A percentile compares a stretch with the other conserved stretches of the same genome.
Evolutionary conservation across 2,329 filamentous ascomycete species (phyloP).

Genomic region (Trichoderma sp.): DNA sequence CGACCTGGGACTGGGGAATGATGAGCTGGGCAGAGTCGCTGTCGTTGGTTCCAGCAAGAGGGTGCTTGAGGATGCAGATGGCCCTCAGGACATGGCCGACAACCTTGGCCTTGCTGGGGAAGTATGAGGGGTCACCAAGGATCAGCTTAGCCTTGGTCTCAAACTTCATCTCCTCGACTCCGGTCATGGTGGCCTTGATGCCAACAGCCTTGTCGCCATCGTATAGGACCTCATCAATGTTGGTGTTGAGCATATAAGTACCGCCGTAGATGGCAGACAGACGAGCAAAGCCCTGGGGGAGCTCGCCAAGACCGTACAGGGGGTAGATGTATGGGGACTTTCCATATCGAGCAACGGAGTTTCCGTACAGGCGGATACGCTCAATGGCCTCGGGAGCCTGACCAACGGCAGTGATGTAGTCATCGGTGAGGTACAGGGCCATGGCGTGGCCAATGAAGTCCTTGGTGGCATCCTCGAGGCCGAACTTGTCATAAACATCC

Average conservation of each 20-base stretch:
- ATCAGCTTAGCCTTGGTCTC: constrained; percentile 96
- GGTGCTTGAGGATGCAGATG: constrained; percentile 96
- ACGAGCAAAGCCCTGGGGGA: constrained; percentile 95
- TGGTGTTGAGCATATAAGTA: constrained; percentile 99
- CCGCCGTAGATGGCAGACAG: constrained; percentile 97
- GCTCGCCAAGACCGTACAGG: constrained; percentile 92
- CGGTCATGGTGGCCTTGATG: constrained; percentile 96
- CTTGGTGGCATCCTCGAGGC: constrained; percentile 80
- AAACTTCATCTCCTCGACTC: constrained; percentile 88
- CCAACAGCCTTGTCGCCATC: constrained; percentile 83
- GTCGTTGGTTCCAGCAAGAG: constrained; percentile 83
- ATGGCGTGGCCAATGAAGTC: constrained; percentile 99
- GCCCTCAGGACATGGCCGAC: constrained; percentile 90
- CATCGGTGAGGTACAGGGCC: constrained; percentile 90
- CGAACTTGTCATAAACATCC: constrained; percentile 98
- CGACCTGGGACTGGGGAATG: constrained; percentile 95
- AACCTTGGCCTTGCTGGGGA: constrained; percentile 82
- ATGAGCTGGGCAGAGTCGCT: constrained; percentile 91
- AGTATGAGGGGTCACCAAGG: constrained; percentile 94
- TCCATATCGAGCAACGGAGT: constrained; percentile 95
- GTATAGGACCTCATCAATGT: constrained; percentile 84
- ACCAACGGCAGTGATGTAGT: constrained; percentile 74
- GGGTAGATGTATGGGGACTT: constrained; percentile 99
- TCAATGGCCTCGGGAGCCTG: constrained; percentile 80
- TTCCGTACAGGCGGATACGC: constrained; percentile 93